Percentiles rank a stretch among this genome's conserved stretches.
Evolutionary conservation across 495 filamentous ascomycete species (phyloP).

Genomic region (Chaetomium cochliodes): DNA sequence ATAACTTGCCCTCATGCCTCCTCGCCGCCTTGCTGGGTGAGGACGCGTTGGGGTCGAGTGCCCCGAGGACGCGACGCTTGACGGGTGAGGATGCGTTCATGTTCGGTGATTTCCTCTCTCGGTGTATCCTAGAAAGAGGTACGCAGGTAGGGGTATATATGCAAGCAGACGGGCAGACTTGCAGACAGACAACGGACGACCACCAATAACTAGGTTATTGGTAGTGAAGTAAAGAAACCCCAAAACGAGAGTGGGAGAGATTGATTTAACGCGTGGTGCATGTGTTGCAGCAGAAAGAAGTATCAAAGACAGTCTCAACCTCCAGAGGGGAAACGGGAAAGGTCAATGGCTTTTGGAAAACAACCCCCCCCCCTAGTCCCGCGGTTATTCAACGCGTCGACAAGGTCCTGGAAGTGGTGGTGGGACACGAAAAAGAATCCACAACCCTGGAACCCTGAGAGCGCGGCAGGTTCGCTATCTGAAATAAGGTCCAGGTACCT

Average conservation of each 20-base stretch:
- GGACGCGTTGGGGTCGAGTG: slow-evolving; percentile 44
- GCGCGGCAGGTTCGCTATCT: neutral
- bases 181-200: neutral
- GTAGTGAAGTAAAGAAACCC: neutral
- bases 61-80: slow-evolving; percentile 49
- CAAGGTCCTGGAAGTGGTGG: neutral
- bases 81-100: slow-evolving; percentile 34
- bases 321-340: too few relatives aligned
- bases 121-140: too few relatives aligned
- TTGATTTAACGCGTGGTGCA: neutral
- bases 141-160: too few relatives aligned
- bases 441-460: neutral
- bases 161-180: too few relatives aligned
- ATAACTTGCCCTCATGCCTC: neutral
- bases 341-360: neutral
- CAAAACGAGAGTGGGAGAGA: neutral
- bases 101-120: neutral
- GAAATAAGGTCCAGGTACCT: neutral
- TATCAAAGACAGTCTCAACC: neutral
- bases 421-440: slow-evolving; percentile 3
- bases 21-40: slow-evolving; percentile 24
- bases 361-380: neutral
- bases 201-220: neutral
- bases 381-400: slow-evolving; percentile 11
- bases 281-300: neutral